Evolutionary conservation across 441 rosid genomes (phyloP), one percentile per base, ranked within the genome.

Genomic region (Omphalea diandra): DNA sequence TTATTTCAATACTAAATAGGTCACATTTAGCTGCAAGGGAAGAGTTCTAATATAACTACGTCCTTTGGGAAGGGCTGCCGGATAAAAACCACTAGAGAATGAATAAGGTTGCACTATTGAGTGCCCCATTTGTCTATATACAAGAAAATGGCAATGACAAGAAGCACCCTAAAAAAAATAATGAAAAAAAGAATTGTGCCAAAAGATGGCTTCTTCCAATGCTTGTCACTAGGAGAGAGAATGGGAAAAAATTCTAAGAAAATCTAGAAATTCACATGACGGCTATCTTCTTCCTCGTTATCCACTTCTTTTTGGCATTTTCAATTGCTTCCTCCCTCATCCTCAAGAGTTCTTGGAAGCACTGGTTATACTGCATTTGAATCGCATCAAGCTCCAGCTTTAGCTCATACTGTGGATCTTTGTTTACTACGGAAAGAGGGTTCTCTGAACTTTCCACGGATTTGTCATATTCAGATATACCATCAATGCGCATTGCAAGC

Each of bases 301-400:
- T 64, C 93, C 93, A 88, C 75, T 77, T 86, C 78, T 68, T 80
- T 54, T 81, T 83, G 47, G 86, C 89, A 46, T 76, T 75, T 62
- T 84, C 86, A 44, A 84, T 75, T 10, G 87, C 93, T 68, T 83
- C 91, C 62, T 88, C 96, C 68, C 88, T 83, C 84, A 73, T 67
- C 85, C 77, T 85, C 76, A 63, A 29, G 29, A 90, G 94, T 73
- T 84, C 86, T 40, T 80, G 82, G 27, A 85, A 67, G 67, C 83
- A 80, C 20, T 83, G 82, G 32, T 75, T 75, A 63, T 81, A 89
- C 59, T 81, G 88, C n/a, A 80, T 36, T 52, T 84, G 83, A 26
- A 86, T 82, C 1, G 81, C 77, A 6, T 80, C 69, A 7, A 87
- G 79, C 79, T 79, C 91, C 70, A 59, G 70, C 79, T 86, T 80